Base-by-base conservation (phyloP, 768 basidiomycete species). In the Phlebiopsis flavidoalba region DNA sequence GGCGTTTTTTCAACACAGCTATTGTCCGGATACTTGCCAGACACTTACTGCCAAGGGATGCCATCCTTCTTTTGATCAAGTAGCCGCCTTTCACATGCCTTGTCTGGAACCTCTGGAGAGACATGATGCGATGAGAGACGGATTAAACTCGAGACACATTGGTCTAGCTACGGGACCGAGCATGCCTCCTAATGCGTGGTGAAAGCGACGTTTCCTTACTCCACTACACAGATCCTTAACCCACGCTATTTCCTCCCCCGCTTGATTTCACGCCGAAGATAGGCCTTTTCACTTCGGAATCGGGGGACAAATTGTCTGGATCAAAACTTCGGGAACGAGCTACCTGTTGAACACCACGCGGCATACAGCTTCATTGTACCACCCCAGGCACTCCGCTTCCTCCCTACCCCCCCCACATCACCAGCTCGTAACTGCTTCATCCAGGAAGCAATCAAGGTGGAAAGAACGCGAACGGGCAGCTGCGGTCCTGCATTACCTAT, bases 321-420 rank as follows among this genome's bases (percentile, higher is more conserved):
- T 90, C 88, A 67, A 89, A 90, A n/a, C n/a, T n/a, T n/a, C 0
- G 86, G 86, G 74, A 90, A 91, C 12, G 84, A 86, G 64, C 85
- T n/a, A 86, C 40, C 40, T 43, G 40, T 43, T n/a, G n/a, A n/a
- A 17, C 40, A 43, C 12, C 40, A 12, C 12, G n/a, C n/a, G 10
- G 40, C 5, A 36, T 45, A n/a, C 31, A 15, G 11, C n/a, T 26
- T 35, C 33, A 35, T 26, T 35, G n/a, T n/a, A 11, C 22, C n/a
- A 17, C 35, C n/a, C n/a, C 4, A 11, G 19, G 53, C 49, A 40
- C 51, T 67, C 65, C 64, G 73, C 52, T 57, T n/a, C n/a, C 81
- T 43, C 3, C 40, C 17, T 43, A 8, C 40, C n/a, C n/a, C n/a
- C n/a, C n/a, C n/a, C n/a, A n/a, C n/a, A n/a, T 43, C 12, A 43